These are phyloP conservation scores for Penicillium nucicola DNA, from an alignment of 495 filamentous ascomycete species.

Conservation along the genomic window DNA sequence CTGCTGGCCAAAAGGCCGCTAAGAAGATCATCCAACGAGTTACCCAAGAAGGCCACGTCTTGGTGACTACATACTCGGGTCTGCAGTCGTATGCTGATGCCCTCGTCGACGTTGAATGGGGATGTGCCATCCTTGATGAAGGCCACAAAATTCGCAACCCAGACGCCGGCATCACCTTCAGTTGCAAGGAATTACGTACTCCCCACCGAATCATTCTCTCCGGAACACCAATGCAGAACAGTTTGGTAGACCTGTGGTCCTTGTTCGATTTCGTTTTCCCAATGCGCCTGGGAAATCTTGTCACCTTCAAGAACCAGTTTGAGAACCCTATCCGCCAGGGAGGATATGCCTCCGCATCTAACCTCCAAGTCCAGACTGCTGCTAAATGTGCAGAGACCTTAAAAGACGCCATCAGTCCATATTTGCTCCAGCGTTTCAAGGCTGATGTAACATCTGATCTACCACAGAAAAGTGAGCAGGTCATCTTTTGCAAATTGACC, in stretches of 20 bases:
- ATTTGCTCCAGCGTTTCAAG: constrained; percentile 90
- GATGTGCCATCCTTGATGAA: constrained; percentile 91
- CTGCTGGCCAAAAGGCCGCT: constrained; percentile 57
- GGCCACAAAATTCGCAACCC: constrained; percentile 98
- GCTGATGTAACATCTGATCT: constrained; percentile 90
- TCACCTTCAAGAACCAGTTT: constrained; percentile 84
- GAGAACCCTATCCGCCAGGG: constrained; percentile 89
- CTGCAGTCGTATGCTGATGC: constrained; percentile 80
- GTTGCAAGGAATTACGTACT: constrained; percentile 87
- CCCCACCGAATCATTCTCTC: constrained; percentile 89
- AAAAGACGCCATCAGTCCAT: constrained; percentile 87
- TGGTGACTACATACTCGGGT: constrained; percentile 93
- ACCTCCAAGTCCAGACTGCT: constrained; percentile 87
- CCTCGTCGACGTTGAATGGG: constrained; percentile 80
- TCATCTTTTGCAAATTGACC: constrained; percentile 91
- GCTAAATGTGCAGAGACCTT: constrained; percentile 85
- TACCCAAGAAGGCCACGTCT: constrained; percentile 80
- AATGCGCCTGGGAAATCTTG: constrained; percentile 88
- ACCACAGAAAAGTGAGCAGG: constrained; percentile 91
- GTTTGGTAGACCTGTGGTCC: constrained; percentile 93
- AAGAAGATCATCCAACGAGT: constrained; percentile 80
- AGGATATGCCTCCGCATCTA: constrained; percentile 90
- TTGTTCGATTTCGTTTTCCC: constrained; percentile 96
- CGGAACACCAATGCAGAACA: constrained; percentile 97
- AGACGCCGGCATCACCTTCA: constrained; percentile 85